Evolutionary conservation across 2,329 filamentous ascomycete species (phyloP), one percentile per base, ranked within the genome.

Genomic region (Trichophaea hybrida): DNA sequence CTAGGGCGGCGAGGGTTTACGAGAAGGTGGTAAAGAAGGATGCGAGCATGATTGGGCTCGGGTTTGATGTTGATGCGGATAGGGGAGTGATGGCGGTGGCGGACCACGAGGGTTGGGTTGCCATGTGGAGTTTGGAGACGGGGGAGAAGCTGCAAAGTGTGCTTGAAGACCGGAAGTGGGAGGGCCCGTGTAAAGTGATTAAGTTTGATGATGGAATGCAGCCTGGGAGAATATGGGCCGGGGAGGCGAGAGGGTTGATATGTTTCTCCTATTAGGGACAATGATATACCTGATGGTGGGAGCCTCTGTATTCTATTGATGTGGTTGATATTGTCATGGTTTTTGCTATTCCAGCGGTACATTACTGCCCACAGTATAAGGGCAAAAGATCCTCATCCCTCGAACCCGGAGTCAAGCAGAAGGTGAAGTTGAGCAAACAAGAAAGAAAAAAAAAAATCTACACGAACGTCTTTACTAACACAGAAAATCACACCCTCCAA

Each of bases 31-130:
- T 58, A 32, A 34, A 38, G 15, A 43, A 38, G 1, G 48, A 58
- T 15, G 57, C 50, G 37, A 46, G 51, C 34, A 60, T 59, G 55
- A 35, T 61, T 4, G 61, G 53, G 2, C 48, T 62, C 12, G 62
- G 62, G 1, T 64, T 64, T 38, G 62, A 64, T 50, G 50, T 63
- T 12, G 58, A 55, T 15, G 43, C 34, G 31, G 53, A 54, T 15
- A 54, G 56, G n/a, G 52, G 57, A 15, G 7, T 64, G 24, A 61
- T 64, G 61, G 62, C 38, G 33, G 54, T 59, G 10, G 59, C 61
- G 53, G 57, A 55, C 32, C 52, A 62, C 10, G 61, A 64, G 17
- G 37, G 48, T 15, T 35, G 51, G 55, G 60, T 64, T 48, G 53
- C 48, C 33, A 10, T 64, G 44, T 62, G 51, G 37, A 59, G 53